Percentiles rank a stretch among this genome's conserved stretches.
Conservation (phyloP, 306 rosid species). For the barrel medic (Medicago truncatula) region DNA sequence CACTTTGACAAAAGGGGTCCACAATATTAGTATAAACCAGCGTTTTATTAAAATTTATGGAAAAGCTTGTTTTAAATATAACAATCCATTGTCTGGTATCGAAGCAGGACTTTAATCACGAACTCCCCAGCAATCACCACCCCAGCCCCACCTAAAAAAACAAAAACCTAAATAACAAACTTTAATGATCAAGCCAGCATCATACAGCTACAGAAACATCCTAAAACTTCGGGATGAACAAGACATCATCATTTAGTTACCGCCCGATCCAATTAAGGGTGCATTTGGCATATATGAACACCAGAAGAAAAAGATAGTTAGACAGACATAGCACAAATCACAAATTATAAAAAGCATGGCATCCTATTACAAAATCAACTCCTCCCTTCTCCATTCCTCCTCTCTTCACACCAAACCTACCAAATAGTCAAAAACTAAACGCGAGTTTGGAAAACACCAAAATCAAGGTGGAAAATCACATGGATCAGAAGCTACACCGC, state of each 20-base stretch:
- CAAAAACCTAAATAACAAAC: neutral
- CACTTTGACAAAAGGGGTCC: slow-evolving; percentile 18
- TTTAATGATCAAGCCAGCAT: slow-evolving; percentile 1
- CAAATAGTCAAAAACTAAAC: no score
- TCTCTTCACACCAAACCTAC: neutral
- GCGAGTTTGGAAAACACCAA: no score
- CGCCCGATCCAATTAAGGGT: slow-evolving; percentile 2
- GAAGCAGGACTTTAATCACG: neutral
- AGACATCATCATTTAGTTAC: slow-evolving; percentile 10
- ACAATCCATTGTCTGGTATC: neutral
- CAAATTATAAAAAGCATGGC: slow-evolving; percentile 7
- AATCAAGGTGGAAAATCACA: no score
- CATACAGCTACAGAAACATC: neutral
- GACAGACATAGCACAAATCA: neutral
- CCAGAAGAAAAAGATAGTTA: neutral
- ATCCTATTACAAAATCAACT: slow-evolving; percentile 8
- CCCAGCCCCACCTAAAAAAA: neutral
- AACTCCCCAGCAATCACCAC: neutral
- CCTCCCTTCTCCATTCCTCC: neutral
- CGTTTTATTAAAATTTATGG: slow-evolving; percentile 10
- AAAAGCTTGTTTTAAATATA: slow-evolving; percentile 18
- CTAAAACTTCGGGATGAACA: neutral
- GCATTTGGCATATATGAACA: slow-evolving; percentile 6
- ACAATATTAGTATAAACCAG: slow-evolving; percentile 5
- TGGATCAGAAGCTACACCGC: no score